A percentile compares a stretch with the other conserved stretches of the same genome.
Evolutionary conservation across 305 asterid genomes (phyloP).

Genomic region (Fraxinus baroniana): DNA sequence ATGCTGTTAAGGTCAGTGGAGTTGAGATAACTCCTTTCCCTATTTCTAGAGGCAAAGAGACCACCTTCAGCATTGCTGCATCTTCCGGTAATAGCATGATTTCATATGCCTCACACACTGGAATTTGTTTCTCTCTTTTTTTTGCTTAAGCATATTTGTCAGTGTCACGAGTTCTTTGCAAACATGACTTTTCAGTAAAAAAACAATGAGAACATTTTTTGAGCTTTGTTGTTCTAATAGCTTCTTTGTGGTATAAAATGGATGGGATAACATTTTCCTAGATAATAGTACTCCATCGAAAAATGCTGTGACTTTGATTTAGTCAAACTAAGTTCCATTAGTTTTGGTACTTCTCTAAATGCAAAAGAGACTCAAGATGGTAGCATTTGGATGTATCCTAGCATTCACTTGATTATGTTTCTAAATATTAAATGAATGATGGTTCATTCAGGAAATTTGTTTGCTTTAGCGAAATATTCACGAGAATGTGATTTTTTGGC

Average conservation of each 20-base stretch:
- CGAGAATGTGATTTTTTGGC: background rate
- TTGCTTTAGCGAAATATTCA: background rate
- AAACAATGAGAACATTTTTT: background rate
- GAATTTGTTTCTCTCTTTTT: background rate
- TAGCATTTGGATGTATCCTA: background rate
- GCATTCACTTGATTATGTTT: background rate
- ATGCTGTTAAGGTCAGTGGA: conserved; percentile 61
- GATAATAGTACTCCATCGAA: conserved; percentile 5
- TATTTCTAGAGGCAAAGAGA: conserved; percentile 43
- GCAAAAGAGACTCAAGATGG: background rate
- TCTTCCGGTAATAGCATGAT: conserved; percentile 48
- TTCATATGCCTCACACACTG: background rate
- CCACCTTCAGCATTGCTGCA: conserved; percentile 69
- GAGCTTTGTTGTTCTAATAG: background rate
- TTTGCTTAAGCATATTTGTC: background rate
- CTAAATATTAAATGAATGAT: background rate
- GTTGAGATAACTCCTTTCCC: conserved; percentile 76
- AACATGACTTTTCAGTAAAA: background rate
- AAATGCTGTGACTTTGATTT: background rate
- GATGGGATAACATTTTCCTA: background rate
- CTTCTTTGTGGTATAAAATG: conserved; percentile 8
- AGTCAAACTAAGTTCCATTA: background rate
- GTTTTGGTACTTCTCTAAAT: background rate
- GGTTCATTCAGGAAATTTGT: background rate
- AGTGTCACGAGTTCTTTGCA: background rate